Evolutionary conservation across 331 rosid species (phyloP).

Genomic region (Rhamnella rubrinervis): DNA sequence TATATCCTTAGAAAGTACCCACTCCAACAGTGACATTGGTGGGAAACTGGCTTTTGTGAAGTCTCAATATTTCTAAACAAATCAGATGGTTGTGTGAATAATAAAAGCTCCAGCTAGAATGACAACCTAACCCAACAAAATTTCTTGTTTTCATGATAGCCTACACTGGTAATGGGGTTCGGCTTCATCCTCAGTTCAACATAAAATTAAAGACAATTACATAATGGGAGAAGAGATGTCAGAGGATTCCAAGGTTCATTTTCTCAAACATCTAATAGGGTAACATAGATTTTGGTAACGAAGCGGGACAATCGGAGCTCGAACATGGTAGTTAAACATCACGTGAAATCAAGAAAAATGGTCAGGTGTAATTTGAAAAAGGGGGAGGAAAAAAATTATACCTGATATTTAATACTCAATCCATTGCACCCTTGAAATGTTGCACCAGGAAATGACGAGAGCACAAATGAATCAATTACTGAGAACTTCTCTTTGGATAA

Average conservation of each 20-base stretch:
- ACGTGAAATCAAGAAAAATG: neutral
- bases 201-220: too few species aligned
- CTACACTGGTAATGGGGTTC: too few species aligned
- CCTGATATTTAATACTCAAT: slow-evolving; percentile 85
- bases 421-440: slow-evolving; percentile 69
- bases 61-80: neutral
- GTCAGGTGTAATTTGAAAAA: neutral
- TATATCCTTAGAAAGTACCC: too few species aligned
- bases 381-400: slow-evolving; percentile 16
- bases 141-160: too few species aligned
- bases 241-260: too few species aligned
- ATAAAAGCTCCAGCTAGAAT: too few species aligned
- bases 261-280: too few species aligned
- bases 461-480: slow-evolving; percentile 74
- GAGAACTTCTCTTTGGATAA: slow-evolving; percentile 74
- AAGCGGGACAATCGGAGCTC: neutral
- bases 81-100: neutral
- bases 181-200: too few species aligned
- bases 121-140: too few species aligned
- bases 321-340: too few species aligned
- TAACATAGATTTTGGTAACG: neutral
- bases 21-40: neutral
- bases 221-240: too few species aligned
- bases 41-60: neutral
- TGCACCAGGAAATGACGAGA: slow-evolving; percentile 71